These are phyloP conservation scores for Puya raimondii DNA, from an alignment of 176 grass and related monocot species.

Conservation along the genomic window DNA sequence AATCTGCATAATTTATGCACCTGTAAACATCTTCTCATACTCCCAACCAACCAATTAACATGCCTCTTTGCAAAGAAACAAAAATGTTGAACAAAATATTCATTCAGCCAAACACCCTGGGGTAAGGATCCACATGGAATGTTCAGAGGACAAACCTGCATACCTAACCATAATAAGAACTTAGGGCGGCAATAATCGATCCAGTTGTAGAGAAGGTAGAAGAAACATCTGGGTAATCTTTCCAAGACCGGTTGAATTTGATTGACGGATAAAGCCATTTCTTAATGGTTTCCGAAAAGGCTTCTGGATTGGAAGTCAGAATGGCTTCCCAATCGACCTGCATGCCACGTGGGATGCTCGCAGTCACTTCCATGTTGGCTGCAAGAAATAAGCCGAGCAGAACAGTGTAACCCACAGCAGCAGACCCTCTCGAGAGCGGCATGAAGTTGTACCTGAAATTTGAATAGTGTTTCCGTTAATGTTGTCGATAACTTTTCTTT, in stretches of 20 bases:
- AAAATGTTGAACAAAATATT: no score
- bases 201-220: slow-evolving; percentile 63
- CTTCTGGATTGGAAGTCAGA: slow-evolving; percentile 41
- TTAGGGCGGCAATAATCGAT: slow-evolving; percentile 66
- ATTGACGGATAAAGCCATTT: slow-evolving; percentile 71
- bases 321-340: slow-evolving; percentile 98
- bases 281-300: slow-evolving; percentile 46
- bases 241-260: slow-evolving; percentile 57
- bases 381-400: slow-evolving; percentile 77
- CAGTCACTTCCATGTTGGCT: slow-evolving; percentile 80
- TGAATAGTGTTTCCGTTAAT: not conserved
- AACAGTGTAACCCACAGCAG: slow-evolving; percentile 68
- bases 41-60: no score
- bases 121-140: no score
- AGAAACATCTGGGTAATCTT: slow-evolving; percentile 61
- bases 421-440: slow-evolving; percentile 88
- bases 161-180: slow-evolving; percentile 40
- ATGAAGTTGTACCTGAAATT: slow-evolving; percentile 96
- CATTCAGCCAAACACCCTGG: no score
- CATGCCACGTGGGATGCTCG: slow-evolving; percentile 51
- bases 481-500: not conserved
- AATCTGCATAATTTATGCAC: no score
- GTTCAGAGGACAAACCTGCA: no score
- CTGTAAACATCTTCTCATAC: no score
- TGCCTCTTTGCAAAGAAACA: no score